Evolutionary conservation across 1,284 basidiomycete genomes (phyloP).

Genomic region (Boletellus sp.): DNA sequence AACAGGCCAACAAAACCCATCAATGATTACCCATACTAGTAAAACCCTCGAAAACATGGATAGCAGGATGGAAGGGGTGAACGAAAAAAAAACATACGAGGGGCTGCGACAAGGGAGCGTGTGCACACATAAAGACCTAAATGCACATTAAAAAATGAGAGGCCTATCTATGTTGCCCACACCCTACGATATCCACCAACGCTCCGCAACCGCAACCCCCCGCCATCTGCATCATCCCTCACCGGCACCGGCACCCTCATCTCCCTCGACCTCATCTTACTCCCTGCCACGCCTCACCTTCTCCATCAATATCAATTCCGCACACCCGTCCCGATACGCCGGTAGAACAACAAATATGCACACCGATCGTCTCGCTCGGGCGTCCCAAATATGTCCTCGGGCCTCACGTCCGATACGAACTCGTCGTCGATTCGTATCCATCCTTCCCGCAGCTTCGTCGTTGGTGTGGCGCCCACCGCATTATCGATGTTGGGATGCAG

Average conservation of each 20-base stretch:
- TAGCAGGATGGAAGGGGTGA: neutral
- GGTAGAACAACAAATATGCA: constrained; percentile 90
- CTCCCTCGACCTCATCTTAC: no score
- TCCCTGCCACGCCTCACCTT: neutral
- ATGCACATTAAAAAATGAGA: no score
- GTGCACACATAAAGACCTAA: no score
- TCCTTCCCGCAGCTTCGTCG: constrained; percentile 44
- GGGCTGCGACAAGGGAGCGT: no score
- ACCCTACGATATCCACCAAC: no score
- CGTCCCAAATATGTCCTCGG: constrained; percentile 74
- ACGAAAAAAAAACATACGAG: neutral
- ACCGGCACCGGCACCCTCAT: no score
- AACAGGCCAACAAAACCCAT: no score
- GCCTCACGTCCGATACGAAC: constrained; percentile 73
- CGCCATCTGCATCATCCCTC: no score
- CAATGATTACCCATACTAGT: no score
- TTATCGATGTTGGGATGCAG: constrained; percentile 71
- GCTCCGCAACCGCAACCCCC: no score
- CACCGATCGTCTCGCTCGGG: constrained; percentile 62
- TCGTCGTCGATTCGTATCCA: constrained; percentile 97
- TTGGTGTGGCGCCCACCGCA: constrained; percentile 20
- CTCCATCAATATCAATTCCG: constrained; percentile 15
- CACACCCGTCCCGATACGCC: constrained; percentile 33
- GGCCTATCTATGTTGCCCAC: no score
- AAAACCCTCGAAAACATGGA: neutral